Evolutionary conservation across 192 early-diverging fungal species (phyloP), one percentile per base, ranked within the genome.

Genomic region (Coemansia sp.): DNA sequence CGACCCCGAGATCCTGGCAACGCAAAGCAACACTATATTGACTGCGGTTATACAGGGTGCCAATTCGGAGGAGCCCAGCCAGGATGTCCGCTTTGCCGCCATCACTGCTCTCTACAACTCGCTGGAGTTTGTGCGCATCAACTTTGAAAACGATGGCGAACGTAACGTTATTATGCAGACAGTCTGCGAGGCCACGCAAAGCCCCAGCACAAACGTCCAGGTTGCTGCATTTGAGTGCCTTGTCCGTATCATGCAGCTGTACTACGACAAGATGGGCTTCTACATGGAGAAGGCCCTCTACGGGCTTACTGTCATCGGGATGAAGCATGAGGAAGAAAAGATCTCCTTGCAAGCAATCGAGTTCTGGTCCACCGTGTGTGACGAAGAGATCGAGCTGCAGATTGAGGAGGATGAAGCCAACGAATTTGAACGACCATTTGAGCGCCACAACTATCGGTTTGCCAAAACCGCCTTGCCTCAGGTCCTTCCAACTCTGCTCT

Each of bases 311-410:
- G 84, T 97, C 20, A 80, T 86, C 52, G 96, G 95, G 16, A 97
- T 99, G 95, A 92, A 91, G 67, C 83, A 88, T 62, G 90, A 91
- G 43, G 89, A 93, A 58, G 89, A 93, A 55, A 88, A 89, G 21
- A 94, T 99, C 31, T 95, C 91, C 16, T 78, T 95, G 67, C 98
- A 99, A 74, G 97, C 96, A 48, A 90, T 99, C 65, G 98, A 99
- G 84, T 99, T 99, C 75, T 99, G 98, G 98, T 96, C 95, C 10
- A 98, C 96, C 31, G 89, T 99, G 28, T 97, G 94, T 69, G 98
- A 99, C 66, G 91, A 91, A 64, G 97, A 99, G 74, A 86, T 93
- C 57, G 91, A 93, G 51, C 69, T 93, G 20, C 76, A 85, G 20
- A 59, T 83, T 12, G 87, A 93, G 25, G 82, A 81, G 37, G 69